These are phyloP conservation scores for Phytophthora rubi DNA, from an alignment of 352 stramenopile genomes.

Conservation along the genomic window DNA sequence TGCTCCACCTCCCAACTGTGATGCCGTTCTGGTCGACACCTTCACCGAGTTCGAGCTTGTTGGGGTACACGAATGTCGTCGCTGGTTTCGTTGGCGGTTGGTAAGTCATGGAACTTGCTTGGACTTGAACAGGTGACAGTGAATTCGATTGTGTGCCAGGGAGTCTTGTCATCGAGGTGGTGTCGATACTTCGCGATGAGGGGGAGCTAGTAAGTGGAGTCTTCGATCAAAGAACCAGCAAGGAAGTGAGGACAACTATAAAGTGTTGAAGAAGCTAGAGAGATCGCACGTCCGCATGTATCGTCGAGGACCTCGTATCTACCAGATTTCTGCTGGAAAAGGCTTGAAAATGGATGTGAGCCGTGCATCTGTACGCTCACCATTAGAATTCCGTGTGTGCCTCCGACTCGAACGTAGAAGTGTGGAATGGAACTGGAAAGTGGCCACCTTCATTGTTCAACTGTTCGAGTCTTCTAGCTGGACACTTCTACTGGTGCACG, in stretches of 20 bases:
- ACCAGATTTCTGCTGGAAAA: not conserved
- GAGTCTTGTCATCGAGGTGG: not conserved
- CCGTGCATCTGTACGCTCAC: not conserved
- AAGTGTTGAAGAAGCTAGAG: not conserved
- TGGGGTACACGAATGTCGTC: constrained; percentile 27
- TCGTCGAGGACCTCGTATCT: not conserved
- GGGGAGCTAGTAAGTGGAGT: not conserved
- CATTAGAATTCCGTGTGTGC: not conserved
- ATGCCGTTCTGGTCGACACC: constrained; percentile 40
- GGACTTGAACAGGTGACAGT: constrained; percentile 8
- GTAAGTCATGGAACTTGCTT: constrained; percentile 11
- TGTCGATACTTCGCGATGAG: constrained; percentile 1
- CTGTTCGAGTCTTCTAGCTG: constrained; percentile 8
- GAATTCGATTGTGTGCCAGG: constrained; percentile 14
- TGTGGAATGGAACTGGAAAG: constrained; percentile 15
- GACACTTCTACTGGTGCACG: not conserved
- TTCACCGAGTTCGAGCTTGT: constrained; percentile 27
- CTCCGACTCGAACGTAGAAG: constrained; percentile 4
- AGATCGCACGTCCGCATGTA: no score
- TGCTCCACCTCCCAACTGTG: constrained; percentile 38
- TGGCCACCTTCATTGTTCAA: constrained; percentile 2
- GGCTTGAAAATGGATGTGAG: not conserved
- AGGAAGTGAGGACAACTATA: not conserved
- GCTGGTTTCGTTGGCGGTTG: constrained; percentile 7
- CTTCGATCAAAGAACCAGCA: constrained; percentile 2